Evolutionary conservation across 495 filamentous ascomycete genomes (phyloP).

Genomic region (Podospora pseudoanserina): DNA sequence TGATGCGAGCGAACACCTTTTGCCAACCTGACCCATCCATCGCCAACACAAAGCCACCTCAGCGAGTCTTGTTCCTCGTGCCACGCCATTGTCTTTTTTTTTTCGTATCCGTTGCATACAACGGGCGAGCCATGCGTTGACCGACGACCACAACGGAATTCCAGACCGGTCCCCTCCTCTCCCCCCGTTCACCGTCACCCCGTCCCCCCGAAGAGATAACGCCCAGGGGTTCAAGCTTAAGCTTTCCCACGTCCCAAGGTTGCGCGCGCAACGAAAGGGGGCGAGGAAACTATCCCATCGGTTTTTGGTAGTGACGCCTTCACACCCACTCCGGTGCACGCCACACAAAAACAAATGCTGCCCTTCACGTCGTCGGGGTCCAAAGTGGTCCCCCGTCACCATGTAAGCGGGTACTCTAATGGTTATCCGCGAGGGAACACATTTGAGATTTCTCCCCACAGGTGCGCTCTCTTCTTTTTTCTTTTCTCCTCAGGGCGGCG

Average conservation of each 20-base stretch:
- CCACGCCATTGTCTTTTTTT: background rate
- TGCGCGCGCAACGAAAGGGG: slow-evolving; percentile 10
- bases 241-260: slow-evolving; percentile 1
- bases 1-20: slow-evolving; percentile 38
- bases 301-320: slow-evolving; percentile 14
- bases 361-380: slow-evolving; percentile 43
- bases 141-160: slow-evolving; percentile 6
- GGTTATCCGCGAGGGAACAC: slow-evolving; percentile 68
- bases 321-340: slow-evolving; percentile 5
- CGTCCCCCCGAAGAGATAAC: background rate
- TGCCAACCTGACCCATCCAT: slow-evolving; percentile 15
- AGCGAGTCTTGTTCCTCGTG: slow-evolving; percentile 11
- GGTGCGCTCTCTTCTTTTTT: slow-evolving; percentile 48
- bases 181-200: background rate
- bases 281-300: slow-evolving; percentile 16
- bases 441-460: slow-evolving; percentile 86
- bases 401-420: slow-evolving; percentile 67
- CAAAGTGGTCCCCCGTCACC: slow-evolving; percentile 57
- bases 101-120: background rate
- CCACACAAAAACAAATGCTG: slow-evolving; percentile 34
- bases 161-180: background rate
- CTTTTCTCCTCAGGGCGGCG: background rate
- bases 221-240: background rate
- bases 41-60: slow-evolving; percentile 23
- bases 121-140: slow-evolving; percentile 31